Base-by-base conservation (phyloP, 192 early-diverging fungal species). In the Coemansia sp. region DNA sequence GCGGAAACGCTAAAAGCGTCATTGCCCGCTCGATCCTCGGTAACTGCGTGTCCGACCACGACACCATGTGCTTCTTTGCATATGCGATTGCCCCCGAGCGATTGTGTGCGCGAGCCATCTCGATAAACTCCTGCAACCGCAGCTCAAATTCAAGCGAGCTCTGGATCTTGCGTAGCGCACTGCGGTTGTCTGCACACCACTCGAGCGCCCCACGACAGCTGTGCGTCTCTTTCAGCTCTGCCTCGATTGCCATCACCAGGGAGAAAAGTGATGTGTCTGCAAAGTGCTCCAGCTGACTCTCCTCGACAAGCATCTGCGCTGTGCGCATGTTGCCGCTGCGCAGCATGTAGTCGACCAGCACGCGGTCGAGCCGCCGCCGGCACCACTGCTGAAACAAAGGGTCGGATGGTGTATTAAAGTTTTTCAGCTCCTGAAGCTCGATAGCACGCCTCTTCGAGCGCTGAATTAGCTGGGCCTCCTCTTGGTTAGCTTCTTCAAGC, bases 81-180 rank as follows among this genome's bases (percentile, higher is more conserved):
- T 99, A 97, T 8, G 62, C 67, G 46, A 99, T 91, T 0, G 95
- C 96, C 7, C 89, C 91, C 19, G 70, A 55, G 12, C 70, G 70
- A 22, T 86, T 83, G 18, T 81, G 72, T 10, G 57, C 81, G 21
- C 92, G 81, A 3, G 85, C 86, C 42, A 96, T 82, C 62, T 99
- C 95, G 34, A 99, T 86, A 69, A 87, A 94, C 70, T 99, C 98
- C 76, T 98, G 96, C 38, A 96, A 60, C 1, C 93, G 85, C 56
- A 98, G 81, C 64, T 96, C 90, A 80, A 99, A 99, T 72, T 99
- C 98, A 40, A 99, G 73, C 9, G 91, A 87, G 71, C 93, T 97
- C 90, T 99, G 55, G 18, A 93, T 84, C 66, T 98, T 99, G 60
- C 89, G 87, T 53, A 99, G 71, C 0, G 80, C 88, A 12, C 89